phyloP scores from a whole-genome alignment of 176 grass and related monocot species.

The Raddia distichophylla region DNA sequence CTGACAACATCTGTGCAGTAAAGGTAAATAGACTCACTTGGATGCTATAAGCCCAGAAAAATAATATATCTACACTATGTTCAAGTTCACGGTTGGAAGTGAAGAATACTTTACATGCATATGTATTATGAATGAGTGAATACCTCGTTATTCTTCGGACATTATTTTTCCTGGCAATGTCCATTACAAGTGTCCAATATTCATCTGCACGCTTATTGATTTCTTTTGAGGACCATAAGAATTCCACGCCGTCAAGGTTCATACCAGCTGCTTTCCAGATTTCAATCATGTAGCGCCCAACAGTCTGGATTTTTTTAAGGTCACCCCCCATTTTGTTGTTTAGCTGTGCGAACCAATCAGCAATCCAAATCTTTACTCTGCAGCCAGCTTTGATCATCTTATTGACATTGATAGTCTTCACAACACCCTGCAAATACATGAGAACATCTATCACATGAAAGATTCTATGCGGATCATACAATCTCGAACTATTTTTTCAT shows the following conservation, averaged over 20 bases:
- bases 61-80: neutral
- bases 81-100: neutral
- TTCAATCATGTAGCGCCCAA: constrained; percentile 84
- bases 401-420: constrained; percentile 91
- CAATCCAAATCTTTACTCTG: constrained; percentile 88
- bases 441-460: constrained; percentile 17
- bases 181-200: constrained; percentile 94
- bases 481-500: neutral
- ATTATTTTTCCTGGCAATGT: constrained; percentile 76
- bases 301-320: constrained; percentile 71
- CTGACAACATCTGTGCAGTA: constrained; percentile 61
- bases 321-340: constrained; percentile 96
- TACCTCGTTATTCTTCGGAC: constrained; percentile 73
- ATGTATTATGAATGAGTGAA: neutral
- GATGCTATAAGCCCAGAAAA: neutral
- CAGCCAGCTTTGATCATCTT: constrained; percentile 79
- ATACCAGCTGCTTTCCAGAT: constrained; percentile 92
- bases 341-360: constrained; percentile 87
- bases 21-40: neutral
- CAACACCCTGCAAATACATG: constrained; percentile 52
- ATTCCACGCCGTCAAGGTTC: constrained; percentile 72
- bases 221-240: constrained; percentile 91
- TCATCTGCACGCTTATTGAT: constrained; percentile 68
- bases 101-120: neutral
- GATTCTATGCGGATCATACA: neutral